Conservation (phyloP, 192 early-diverging fungal species). For the Gigaspora rosea region DNA sequence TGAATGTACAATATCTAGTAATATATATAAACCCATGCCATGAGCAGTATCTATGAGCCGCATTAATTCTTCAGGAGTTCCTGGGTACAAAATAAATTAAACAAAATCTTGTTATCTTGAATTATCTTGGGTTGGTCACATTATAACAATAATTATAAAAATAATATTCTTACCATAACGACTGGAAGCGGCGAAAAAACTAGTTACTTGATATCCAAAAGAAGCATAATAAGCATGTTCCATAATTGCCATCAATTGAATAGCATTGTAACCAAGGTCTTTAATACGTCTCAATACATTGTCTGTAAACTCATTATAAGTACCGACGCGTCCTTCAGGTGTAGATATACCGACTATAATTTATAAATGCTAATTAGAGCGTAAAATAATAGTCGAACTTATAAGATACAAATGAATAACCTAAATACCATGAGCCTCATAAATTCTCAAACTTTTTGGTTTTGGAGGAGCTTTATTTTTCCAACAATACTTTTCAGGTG, state of each 20-base stretch:
- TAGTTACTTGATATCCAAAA: slow-evolving; percentile 98
- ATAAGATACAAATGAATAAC: not conserved
- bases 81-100: slow-evolving; percentile 12
- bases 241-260: slow-evolving; percentile 94
- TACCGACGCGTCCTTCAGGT: slow-evolving; percentile 76
- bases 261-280: slow-evolving; percentile 79
- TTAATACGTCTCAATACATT: slow-evolving; percentile 85
- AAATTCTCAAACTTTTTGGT: slow-evolving; percentile 74
- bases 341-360: slow-evolving; percentile 87
- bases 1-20: slow-evolving; percentile 95
- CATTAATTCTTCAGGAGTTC: slow-evolving; percentile 89
- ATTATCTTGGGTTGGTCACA: not conserved
- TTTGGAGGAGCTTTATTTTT: slow-evolving; percentile 75
- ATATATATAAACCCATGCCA: slow-evolving; percentile 80
- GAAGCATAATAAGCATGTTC: slow-evolving; percentile 99
- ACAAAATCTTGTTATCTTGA: too few relatives aligned
- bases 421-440: slow-evolving; percentile 88
- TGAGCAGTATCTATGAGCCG: slow-evolving; percentile 92
- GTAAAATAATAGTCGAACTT: not conserved
- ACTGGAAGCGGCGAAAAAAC: slow-evolving; percentile 91
- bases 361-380: not conserved
- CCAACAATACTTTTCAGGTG: slow-evolving; percentile 72
- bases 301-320: slow-evolving; percentile 87
- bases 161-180: slow-evolving; percentile 67
- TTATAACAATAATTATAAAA: not conserved